Base-by-base conservation (phyloP, 495 filamentous ascomycete species). In the Daldinia decipiens region DNA sequence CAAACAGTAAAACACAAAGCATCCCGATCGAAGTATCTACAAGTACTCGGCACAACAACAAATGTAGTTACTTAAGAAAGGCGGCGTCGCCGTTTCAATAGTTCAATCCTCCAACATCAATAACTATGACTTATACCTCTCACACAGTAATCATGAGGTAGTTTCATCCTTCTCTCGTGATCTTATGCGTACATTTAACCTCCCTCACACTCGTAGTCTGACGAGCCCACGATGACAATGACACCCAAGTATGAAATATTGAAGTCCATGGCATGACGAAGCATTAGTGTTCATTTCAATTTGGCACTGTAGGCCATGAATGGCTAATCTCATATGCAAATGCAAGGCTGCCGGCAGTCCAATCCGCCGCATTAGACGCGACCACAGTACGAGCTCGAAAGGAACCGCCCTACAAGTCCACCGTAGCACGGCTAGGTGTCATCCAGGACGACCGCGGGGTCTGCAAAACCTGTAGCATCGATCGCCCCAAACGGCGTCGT, bases 261-360 rank as follows among this genome's bases (percentile, higher is more conserved):
- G 34, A 36, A 36, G 34, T 4, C 34, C 12, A 13, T 11, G 34
- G 34, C 13, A 36, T 36, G 34, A 36, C 34, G 12, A 36, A 36
- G 12, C 34, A 36, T 3, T 36, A 12, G 34, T 5, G 34, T 13
- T 36, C 12, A 13, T 36, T 36, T 13, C 34, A 3, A 36, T 13
- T 36, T 13, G 12, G 34, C 34, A 36, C 34, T 13, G 34, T 36
- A 54, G 26, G 4, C 24, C 26, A n/a, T 27, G 11, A 29, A 29
- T 29, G 27, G 5, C 13, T n/a, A 27, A 31, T n/a, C 27, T 13
- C 31, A 32, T 19, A 13, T 34, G 7, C n/a, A 4, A 32, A 57
- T 40, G 54, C 54, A 57, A 57, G 54, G 54, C 54, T 57, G 11
- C 19, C 31, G 19, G 32, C 12, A 12, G 32, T 13, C 54, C 32